phyloP scores from a whole-genome alignment of 2,329 filamentous ascomycete species.

The Rutstroemia sp. region DNA sequence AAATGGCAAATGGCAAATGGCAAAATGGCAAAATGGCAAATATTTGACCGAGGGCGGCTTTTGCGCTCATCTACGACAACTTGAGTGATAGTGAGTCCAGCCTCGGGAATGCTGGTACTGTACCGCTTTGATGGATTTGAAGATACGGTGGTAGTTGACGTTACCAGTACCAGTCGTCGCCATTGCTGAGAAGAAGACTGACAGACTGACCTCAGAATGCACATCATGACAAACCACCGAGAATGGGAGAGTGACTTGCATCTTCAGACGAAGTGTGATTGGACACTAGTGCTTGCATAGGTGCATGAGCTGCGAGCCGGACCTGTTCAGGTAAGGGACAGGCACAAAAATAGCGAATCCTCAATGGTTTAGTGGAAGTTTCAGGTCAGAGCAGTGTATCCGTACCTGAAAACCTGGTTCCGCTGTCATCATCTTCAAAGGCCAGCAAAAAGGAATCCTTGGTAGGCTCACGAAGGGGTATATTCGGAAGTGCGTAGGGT shows the following conservation, averaged over 20 bases:
- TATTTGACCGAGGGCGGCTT: neutral
- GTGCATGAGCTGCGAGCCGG: slow-evolving; percentile 2
- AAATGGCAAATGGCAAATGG: neutral
- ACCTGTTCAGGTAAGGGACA: slow-evolving; percentile 10
- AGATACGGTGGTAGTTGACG: no score
- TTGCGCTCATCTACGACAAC: neutral
- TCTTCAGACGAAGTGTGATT: neutral
- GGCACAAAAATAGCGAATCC: neutral
- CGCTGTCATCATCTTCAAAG: neutral
- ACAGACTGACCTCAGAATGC: no score
- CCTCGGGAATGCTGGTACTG: no score
- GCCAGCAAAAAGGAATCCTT: no score
- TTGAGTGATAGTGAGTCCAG: no score
- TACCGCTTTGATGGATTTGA: no score
- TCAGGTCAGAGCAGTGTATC: neutral
- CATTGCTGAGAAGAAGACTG: no score
- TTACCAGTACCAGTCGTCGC: no score
- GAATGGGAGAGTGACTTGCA: neutral
- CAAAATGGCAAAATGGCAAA: neutral
- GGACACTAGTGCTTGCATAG: neutral
- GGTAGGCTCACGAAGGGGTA: no score
- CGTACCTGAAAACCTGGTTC: neutral
- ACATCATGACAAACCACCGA: no score
- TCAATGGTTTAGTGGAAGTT: neutral
- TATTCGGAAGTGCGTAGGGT: no score